Evolutionary conservation across 2,329 filamentous ascomycete species (phyloP), one percentile per base, ranked within the genome.

Genomic region (Ambrosiella beaveri): DNA sequence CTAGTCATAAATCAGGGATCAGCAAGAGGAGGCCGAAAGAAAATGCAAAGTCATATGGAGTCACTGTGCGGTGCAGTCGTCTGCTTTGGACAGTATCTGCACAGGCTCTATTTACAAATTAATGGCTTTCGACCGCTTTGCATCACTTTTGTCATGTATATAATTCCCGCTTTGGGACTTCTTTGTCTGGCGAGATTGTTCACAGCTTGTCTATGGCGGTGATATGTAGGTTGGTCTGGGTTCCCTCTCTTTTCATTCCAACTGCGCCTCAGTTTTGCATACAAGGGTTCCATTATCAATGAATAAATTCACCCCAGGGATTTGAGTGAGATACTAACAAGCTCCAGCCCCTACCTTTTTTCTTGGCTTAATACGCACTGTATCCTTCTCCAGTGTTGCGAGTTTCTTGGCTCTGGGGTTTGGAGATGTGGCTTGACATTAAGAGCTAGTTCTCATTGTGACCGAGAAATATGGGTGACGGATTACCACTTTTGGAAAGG

Each of bases 231-330:
- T 11, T 51, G 19, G 47, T 19, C 41, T 17, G 17, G 52, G 38
- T 38, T 54, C 52, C 52, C 52, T 54, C 51, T 54, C 37, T 19
- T 36, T 38, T 19, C 19, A 27, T 38, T 54, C 38, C n/a, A 15
- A 40, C 52, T 38, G 52, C 52, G 52, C 52, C 52, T 54, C 52
- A 54, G 52, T 41, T 19, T 38, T 54, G 52, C 52, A 54, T 54
- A 27, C 13, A 27, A 41, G 35, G 27, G 52, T 54, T 17, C 52
- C 52, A 54, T 54, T 41, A 15, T 27, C 40, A 17, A 37, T 54
- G 52, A 54, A 11, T 54, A 53, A 37, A 38, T n/a, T 8, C 38
- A 54, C 38, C 52, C 52, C 39, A 17, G 52, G 52, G 35, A 38
- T 40, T 39, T 40, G n/a, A 38, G 13, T 41, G 11, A 44, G 41